phyloP scores from a whole-genome alignment of 1,284 basidiomycete species.

The Cryptococcus wingfieldii region DNA sequence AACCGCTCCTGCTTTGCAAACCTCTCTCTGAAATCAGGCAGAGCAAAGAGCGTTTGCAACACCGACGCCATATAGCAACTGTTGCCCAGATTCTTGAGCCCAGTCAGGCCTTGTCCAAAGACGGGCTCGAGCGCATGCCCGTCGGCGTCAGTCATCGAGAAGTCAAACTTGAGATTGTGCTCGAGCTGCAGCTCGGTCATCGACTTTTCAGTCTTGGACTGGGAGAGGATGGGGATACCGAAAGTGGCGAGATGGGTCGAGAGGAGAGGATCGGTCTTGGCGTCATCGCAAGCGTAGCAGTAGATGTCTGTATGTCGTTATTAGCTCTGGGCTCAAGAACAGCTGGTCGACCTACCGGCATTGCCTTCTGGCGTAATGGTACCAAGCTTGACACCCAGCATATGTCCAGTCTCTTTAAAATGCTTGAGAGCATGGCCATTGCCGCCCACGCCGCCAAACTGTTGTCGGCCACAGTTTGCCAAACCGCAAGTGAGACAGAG shows the following conservation, averaged over 20 bases:
- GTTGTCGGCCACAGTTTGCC: slow-evolving; percentile 86
- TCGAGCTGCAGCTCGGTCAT: slow-evolving; percentile 98
- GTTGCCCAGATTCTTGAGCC: slow-evolving; percentile 89
- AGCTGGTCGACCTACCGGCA: slow-evolving; percentile 59
- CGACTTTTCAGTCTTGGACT: slow-evolving; percentile 92
- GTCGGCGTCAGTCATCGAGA: slow-evolving; percentile 85
- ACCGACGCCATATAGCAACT: slow-evolving; percentile 98
- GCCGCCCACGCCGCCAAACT: slow-evolving; percentile 79
- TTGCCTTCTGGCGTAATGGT: slow-evolving; percentile 94
- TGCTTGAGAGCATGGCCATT: slow-evolving; percentile 88
- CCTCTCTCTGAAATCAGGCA: slow-evolving; percentile 69
- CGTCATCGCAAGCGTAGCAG: slow-evolving; percentile 89
- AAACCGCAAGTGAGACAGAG: slow-evolving; percentile 90
- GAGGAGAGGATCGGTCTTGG: slow-evolving; percentile 74
- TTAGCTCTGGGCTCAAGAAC: neutral
- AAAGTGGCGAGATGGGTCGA: slow-evolving; percentile 72
- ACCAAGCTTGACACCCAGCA: slow-evolving; percentile 87
- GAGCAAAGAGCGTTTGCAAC: slow-evolving; percentile 78
- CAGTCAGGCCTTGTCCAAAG: slow-evolving; percentile 84
- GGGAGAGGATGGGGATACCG: slow-evolving; percentile 77
- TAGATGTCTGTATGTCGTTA: slow-evolving; percentile 66
- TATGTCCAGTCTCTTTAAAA: slow-evolving; percentile 70
- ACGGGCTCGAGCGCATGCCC: slow-evolving; percentile 83
- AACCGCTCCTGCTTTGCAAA: slow-evolving; percentile 59
- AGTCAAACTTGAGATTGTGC: slow-evolving; percentile 93